These are phyloP conservation scores for Colletotrichum lupini DNA, from an alignment of 2,329 filamentous ascomycete genomes.

Conservation along the genomic window DNA sequence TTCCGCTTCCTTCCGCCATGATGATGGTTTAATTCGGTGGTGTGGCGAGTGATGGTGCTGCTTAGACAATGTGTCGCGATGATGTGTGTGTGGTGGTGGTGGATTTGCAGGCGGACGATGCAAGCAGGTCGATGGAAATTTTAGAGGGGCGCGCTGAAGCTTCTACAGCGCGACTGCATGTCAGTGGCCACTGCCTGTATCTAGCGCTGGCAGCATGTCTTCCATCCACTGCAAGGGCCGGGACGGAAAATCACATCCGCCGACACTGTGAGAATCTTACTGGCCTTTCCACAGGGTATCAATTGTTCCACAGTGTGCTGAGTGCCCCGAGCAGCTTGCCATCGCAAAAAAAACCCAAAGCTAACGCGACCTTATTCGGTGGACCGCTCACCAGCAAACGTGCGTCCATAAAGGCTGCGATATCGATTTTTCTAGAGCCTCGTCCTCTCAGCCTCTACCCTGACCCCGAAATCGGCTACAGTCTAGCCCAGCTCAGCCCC, in stretches of 20 bases:
- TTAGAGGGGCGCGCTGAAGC: conserved; percentile 32
- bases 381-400: conserved; percentile 15
- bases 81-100: neutral
- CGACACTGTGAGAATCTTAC: neutral
- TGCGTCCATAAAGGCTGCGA: neutral
- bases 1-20: conserved; percentile 84
- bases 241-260: neutral
- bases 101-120: neutral
- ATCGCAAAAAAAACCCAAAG: conserved; percentile 13
- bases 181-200: neutral
- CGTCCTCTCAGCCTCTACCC: neutral
- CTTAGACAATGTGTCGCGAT: neutral
- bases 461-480: neutral
- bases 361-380: conserved; percentile 34
- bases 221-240: neutral
- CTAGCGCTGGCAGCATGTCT: neutral
- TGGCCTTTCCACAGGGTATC: neutral
- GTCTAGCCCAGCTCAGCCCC: too few species aligned
- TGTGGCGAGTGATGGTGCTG: neutral
- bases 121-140: conserved; percentile 19
- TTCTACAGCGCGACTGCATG: conserved; percentile 2
- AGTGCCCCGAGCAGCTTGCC: neutral
- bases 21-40: conserved; percentile 46
- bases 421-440: conserved; percentile 23
- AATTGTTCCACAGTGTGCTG: neutral